Evolutionary conservation across 2,329 filamentous ascomycete species (phyloP).

Genomic region (Lecanicillium sp.): DNA sequence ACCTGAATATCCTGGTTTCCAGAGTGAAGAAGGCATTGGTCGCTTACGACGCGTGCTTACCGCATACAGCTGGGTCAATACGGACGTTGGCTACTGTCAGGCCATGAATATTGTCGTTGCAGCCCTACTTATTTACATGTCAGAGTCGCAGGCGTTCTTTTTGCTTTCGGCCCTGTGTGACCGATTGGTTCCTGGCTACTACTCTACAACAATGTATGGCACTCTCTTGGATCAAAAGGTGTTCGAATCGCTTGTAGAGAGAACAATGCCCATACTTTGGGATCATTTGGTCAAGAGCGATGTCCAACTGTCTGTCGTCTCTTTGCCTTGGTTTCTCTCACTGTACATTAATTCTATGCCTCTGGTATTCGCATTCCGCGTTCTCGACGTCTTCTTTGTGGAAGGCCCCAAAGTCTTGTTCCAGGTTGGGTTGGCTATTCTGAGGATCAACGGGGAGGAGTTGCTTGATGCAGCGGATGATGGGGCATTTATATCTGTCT

Average conservation of each 20-base stretch:
- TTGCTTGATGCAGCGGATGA: slow-evolving; percentile 88
- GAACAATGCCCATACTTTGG: slow-evolving; percentile 97
- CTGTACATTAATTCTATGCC: slow-evolving; percentile 99
- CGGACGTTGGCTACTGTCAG: slow-evolving; percentile 95
- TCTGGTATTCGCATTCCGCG: slow-evolving; percentile 90
- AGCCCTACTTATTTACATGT: slow-evolving; percentile 97
- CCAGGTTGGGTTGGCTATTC: slow-evolving; percentile 91
- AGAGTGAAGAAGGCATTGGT: slow-evolving; percentile 90
- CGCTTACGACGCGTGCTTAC: slow-evolving; percentile 84
- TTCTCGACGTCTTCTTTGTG: slow-evolving; percentile 95
- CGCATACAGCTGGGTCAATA: slow-evolving; percentile 94
- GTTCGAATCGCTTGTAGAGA: slow-evolving; percentile 96
- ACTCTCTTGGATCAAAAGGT: slow-evolving; percentile 94
- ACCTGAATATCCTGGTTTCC: slow-evolving; percentile 94
- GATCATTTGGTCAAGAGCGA: slow-evolving; percentile 96
- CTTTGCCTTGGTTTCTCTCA: slow-evolving; percentile 94
- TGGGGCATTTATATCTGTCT: slow-evolving; percentile 89
- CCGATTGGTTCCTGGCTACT: slow-evolving; percentile 88
- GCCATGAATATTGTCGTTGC: slow-evolving; percentile 99
- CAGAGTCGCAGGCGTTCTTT: slow-evolving; percentile 91
- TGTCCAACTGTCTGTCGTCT: slow-evolving; percentile 94
- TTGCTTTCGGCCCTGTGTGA: slow-evolving; percentile 87
- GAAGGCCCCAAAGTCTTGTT: slow-evolving; percentile 97
- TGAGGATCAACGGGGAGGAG: slow-evolving; percentile 95
- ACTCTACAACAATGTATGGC: slow-evolving; percentile 98